phyloP scores from a whole-genome alignment of 768 basidiomycete species.

The Lentinula raphanica region DNA sequence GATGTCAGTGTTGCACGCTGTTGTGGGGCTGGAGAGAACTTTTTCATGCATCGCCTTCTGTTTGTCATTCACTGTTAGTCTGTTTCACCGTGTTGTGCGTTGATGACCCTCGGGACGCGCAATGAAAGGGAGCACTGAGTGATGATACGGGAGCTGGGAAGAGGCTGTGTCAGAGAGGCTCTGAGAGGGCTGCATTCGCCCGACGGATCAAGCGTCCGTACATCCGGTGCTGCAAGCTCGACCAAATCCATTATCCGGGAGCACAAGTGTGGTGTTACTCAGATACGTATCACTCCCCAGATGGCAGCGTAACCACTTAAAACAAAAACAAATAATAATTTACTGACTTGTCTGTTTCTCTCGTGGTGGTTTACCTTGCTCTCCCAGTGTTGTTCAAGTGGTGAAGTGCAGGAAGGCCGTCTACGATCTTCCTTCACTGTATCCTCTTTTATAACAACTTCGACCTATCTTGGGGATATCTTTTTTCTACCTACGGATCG shows the following conservation, averaged over 20 bases:
- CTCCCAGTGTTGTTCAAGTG: background rate
- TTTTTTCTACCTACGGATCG: background rate
- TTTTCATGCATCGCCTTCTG: too few relatives aligned
- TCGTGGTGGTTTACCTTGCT: background rate
- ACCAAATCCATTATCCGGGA: background rate
- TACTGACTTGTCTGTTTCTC: background rate
- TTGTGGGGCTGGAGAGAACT: too few relatives aligned
- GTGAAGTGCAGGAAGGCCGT: background rate
- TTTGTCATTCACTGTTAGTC: too few relatives aligned
- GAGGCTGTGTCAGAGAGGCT: too few relatives aligned
- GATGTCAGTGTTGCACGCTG: background rate
- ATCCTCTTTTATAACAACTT: background rate
- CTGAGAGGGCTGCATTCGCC: too few relatives aligned
- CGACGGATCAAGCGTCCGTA: background rate
- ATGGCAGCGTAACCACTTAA: background rate
- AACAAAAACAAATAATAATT: background rate
- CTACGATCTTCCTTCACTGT: background rate
- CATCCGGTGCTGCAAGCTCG: background rate
- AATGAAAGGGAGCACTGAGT: too few relatives aligned
- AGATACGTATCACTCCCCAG: background rate
- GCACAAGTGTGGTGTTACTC: background rate
- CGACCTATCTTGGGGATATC: background rate
- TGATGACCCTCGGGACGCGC: background rate
- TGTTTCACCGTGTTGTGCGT: too few relatives aligned
- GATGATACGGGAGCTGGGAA: too few relatives aligned